Conservation (phyloP, 495 filamentous ascomycete species). For the Aspergillus sclerotioniger region DNA sequence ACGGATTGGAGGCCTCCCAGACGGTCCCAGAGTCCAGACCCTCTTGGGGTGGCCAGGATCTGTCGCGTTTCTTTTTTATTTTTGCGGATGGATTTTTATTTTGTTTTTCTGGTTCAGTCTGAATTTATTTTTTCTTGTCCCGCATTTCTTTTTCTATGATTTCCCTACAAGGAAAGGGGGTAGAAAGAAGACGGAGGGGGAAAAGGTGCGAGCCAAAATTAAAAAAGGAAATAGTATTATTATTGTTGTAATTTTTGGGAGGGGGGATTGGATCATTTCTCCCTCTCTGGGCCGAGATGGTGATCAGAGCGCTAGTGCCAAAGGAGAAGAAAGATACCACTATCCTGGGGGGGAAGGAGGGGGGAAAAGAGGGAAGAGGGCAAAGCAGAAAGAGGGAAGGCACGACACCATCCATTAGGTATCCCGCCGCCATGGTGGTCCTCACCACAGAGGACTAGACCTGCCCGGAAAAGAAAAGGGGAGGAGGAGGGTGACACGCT, state of each 20-base stretch:
- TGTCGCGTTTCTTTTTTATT: slow-evolving; percentile 6
- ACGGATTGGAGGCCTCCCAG: slow-evolving; percentile 5
- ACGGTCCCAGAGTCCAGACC: slow-evolving; percentile 11
- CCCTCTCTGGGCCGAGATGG: slow-evolving; percentile 6
- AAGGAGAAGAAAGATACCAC: slow-evolving; percentile 3
- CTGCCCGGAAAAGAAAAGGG: slow-evolving; percentile 8
- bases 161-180: background rate
- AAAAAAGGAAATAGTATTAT: background rate
- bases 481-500: slow-evolving; percentile 20
- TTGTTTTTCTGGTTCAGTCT: slow-evolving; percentile 1
- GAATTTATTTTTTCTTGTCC: background rate
- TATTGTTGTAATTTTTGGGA: background rate
- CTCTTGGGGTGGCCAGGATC: slow-evolving; percentile 11
- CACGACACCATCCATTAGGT: background rate
- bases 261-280: background rate
- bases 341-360: background rate
- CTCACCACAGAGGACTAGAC: slow-evolving; percentile 1
- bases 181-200: background rate
- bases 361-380: background rate
- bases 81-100: background rate
- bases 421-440: background rate
- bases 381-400: background rate
- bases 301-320: slow-evolving; percentile 23
- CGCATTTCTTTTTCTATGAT: slow-evolving; percentile 4
- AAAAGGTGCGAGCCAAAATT: background rate